These are phyloP conservation scores for Uncinocarpus reesii DNA, from an alignment of 2,329 filamentous ascomycete genomes.

Conservation along the genomic window DNA sequence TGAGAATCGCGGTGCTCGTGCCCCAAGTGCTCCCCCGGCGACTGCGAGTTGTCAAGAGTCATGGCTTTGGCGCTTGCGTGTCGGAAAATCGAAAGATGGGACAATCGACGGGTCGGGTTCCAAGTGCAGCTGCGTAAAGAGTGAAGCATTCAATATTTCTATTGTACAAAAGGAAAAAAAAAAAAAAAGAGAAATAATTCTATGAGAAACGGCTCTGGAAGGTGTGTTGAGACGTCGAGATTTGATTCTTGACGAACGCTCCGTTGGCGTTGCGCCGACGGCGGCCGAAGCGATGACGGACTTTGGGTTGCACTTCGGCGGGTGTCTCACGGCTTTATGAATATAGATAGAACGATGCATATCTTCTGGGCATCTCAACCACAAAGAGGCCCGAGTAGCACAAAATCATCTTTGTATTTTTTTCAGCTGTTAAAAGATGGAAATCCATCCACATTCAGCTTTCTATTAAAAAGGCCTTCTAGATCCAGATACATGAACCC, in stretches of 20 bases:
- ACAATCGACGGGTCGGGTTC: background rate
- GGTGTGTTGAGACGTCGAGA: background rate
- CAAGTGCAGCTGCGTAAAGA: background rate
- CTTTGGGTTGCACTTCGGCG: too few species aligned
- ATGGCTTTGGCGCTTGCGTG: background rate
- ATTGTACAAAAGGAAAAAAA: background rate
- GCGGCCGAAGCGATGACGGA: too few species aligned
- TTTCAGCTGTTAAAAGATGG: background rate
- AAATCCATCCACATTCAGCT: background rate
- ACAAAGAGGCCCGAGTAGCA: too few species aligned
- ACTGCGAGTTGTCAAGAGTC: background rate
- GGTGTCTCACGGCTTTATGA: too few species aligned
- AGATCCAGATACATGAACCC: constrained; percentile 12
- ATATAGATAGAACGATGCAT: too few species aligned
- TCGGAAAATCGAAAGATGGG: background rate
- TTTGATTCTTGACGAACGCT: background rate
- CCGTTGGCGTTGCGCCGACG: too few species aligned
- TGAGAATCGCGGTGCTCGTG: background rate
- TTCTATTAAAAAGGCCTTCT: background rate
- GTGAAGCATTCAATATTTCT: constrained; percentile 4
- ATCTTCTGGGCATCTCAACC: too few species aligned
- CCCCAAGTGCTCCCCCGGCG: background rate
- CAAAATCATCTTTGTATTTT: constrained; percentile 8
- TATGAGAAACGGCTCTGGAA: background rate
- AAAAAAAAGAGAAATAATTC: background rate